Conservation (phyloP, 2,329 filamentous ascomycete genomes). For the Plectosphaerella plurivora region DNA sequence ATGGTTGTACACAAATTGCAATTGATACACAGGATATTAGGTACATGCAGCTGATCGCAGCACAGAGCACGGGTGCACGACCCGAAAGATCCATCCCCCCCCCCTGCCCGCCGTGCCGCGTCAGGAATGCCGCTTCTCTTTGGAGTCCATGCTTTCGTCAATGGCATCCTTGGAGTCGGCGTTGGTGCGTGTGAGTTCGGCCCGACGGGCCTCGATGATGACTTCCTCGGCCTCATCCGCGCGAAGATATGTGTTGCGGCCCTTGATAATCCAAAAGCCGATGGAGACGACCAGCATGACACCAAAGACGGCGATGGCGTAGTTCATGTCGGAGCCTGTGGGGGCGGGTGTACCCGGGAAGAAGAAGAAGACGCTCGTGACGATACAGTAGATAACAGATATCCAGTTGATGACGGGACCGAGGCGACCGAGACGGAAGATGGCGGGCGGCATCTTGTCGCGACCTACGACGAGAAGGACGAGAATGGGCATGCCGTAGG, state of each 20-base stretch:
- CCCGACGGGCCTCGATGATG: constrained; percentile 5
- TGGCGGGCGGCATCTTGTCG: constrained; percentile 42
- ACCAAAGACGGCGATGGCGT: constrained; percentile 52
- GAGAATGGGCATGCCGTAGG: constrained; percentile 23
- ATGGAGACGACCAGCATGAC: constrained; percentile 47
- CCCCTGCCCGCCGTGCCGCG: too few species aligned
- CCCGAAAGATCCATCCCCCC: too few species aligned
- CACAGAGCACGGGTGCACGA: too few species aligned
- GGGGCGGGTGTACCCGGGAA: constrained; percentile 44
- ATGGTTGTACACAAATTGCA: too few species aligned
- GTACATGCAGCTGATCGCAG: too few species aligned
- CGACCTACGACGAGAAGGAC: constrained; percentile 30
- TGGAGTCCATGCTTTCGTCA: background rate
- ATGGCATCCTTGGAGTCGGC: background rate
- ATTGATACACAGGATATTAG: too few species aligned
- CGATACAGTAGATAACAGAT: constrained; percentile 44
- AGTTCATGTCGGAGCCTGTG: constrained; percentile 46
- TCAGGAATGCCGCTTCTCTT: too few species aligned
- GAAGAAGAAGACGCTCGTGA: constrained; percentile 52
- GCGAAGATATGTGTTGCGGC: constrained; percentile 29
- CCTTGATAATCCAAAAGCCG: constrained; percentile 45
- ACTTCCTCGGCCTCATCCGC: constrained; percentile 1
- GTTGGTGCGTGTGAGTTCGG: background rate
- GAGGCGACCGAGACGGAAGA: constrained; percentile 40
- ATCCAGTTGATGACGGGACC: constrained; percentile 41